phyloP scores from a whole-genome alignment of 2,329 filamentous ascomycete species.

The Epichloe coenophiala region DNA sequence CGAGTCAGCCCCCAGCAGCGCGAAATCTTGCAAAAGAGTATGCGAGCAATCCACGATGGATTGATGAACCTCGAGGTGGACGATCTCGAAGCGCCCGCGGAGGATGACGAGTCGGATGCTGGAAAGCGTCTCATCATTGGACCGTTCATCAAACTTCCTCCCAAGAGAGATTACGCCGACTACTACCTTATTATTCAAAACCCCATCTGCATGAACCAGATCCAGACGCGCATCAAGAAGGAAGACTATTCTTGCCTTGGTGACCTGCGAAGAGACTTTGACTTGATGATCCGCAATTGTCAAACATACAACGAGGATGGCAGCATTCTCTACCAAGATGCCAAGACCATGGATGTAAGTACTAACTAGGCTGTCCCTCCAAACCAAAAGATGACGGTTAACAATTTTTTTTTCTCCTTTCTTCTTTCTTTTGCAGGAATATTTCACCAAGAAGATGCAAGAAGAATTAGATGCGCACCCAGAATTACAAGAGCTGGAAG shows the following conservation, averaged over 20 bases:
- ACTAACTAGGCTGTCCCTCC: neutral
- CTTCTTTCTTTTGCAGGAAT: constrained; percentile 30
- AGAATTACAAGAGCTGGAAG: constrained; percentile 43
- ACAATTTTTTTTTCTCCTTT: neutral
- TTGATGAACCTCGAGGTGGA: constrained; percentile 78
- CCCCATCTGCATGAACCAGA: constrained; percentile 93
- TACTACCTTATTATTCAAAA: constrained; percentile 90
- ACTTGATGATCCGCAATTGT: constrained; percentile 77
- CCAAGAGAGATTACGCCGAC: constrained; percentile 80
- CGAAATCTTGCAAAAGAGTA: constrained; percentile 61
- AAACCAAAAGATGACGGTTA: neutral
- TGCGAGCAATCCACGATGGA: constrained; percentile 64
- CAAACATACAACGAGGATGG: constrained; percentile 94
- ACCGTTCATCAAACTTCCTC: constrained; percentile 83
- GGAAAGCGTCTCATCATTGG: constrained; percentile 74
- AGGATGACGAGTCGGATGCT: constrained; percentile 43
- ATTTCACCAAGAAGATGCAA: constrained; percentile 39
- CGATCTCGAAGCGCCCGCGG: constrained; percentile 43
- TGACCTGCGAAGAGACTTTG: constrained; percentile 72
- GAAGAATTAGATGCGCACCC: constrained; percentile 40
- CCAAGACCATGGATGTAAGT: constrained; percentile 80
- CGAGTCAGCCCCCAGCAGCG: constrained; percentile 58
- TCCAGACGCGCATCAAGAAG: constrained; percentile 89
- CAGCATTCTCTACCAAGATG: constrained; percentile 83
- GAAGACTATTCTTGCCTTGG: constrained; percentile 76